phyloP scores from a whole-genome alignment of 2,329 filamentous ascomycete species.

The Botrytis paeoniae region DNA sequence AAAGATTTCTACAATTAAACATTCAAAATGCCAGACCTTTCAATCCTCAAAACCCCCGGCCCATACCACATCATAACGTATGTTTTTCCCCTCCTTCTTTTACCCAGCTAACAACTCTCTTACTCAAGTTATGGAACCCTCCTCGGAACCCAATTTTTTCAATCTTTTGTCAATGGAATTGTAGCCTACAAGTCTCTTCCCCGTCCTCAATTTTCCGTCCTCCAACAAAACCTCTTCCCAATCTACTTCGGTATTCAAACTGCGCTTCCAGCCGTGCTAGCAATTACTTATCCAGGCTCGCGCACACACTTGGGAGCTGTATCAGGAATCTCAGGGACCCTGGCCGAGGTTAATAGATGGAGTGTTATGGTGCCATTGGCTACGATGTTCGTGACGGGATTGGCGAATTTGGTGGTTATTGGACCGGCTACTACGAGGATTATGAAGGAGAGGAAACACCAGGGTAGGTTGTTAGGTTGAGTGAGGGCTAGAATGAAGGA shows the following conservation, averaged over 20 bases:
- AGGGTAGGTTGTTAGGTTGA: constrained; percentile 58
- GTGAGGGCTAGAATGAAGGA: neutral
- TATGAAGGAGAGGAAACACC: constrained; percentile 73
- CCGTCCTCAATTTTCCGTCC: constrained; percentile 73
- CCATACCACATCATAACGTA: constrained; percentile 78
- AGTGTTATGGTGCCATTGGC: constrained; percentile 66
- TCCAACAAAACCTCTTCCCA: constrained; percentile 81
- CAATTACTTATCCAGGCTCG: constrained; percentile 76
- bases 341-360: constrained; percentile 60
- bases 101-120: constrained; percentile 23
- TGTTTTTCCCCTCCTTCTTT: constrained; percentile 23
- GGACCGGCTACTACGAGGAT: constrained; percentile 72
- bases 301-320: constrained; percentile 38
- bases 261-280: constrained; percentile 66
- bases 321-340: constrained; percentile 52
- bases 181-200: constrained; percentile 75
- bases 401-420: constrained; percentile 67
- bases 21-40: constrained; percentile 39
- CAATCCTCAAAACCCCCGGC: constrained; percentile 56
- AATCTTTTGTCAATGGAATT: constrained; percentile 75
- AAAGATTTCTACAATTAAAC: neutral
- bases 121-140: constrained; percentile 78
- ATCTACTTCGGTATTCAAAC: constrained; percentile 87
- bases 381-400: constrained; percentile 66
- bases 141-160: constrained; percentile 82